Conservation (phyloP, 345 rosid genomes). For the Bruguiera parviflora region DNA sequence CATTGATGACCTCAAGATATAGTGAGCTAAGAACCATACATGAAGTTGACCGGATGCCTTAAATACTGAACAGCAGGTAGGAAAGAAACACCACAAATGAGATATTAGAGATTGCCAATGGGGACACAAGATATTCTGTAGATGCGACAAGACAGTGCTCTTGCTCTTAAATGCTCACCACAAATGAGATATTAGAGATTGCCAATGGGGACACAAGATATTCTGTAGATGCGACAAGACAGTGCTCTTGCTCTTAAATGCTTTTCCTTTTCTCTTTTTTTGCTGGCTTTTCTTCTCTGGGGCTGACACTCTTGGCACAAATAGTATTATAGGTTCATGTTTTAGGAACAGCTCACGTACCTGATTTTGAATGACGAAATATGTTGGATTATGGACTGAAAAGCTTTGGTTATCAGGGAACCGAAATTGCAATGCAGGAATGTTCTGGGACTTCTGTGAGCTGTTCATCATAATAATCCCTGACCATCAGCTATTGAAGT, state of each 20-base stretch:
- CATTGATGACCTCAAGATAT: too few species aligned
- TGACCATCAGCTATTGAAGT: conserved; percentile 11
- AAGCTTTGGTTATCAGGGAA: conserved; percentile 35
- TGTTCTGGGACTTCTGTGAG: conserved; percentile 16
- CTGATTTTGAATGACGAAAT: conserved; percentile 24
- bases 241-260: not conserved
- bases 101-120: too few species aligned
- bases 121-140: too few species aligned
- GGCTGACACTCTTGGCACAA: not conserved
- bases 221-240: too few species aligned
- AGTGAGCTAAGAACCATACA: too few species aligned
- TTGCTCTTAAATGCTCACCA: not conserved
- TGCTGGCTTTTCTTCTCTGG: not conserved
- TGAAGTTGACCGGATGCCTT: too few species aligned
- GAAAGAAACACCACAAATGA: too few species aligned
- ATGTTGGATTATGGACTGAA: conserved; percentile 26
- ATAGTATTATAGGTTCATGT: not conserved
- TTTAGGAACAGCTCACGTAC: conserved; percentile 13
- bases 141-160: too few species aligned
- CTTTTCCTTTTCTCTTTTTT: not conserved
- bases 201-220: too few species aligned
- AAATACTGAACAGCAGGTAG: too few species aligned
- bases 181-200: too few species aligned
- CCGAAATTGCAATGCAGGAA: conserved; percentile 30
- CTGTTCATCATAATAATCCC: conserved; percentile 14